These are phyloP conservation scores for Canariomyces notabilis DNA, from an alignment of 2,329 filamentous ascomycete species.

Conservation along the genomic window DNA sequence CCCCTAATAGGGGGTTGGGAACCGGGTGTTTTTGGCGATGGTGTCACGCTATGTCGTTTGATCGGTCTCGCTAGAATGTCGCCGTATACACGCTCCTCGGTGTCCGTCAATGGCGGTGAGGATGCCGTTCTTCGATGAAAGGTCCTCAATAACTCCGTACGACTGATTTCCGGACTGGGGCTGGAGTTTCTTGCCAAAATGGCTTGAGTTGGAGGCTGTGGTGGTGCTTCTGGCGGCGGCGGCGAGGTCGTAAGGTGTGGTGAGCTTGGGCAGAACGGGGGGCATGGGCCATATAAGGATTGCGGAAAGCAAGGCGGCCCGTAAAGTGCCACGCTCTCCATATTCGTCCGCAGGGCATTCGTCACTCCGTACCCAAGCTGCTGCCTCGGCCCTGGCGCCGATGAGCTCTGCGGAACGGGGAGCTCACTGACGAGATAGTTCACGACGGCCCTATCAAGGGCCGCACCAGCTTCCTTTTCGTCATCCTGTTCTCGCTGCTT, in stretches of 20 bases:
- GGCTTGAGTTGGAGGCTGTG: background rate
- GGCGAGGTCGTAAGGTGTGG: background rate
- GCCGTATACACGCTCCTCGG: conserved; percentile 15
- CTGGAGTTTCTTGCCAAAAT: background rate
- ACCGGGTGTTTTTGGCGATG: background rate
- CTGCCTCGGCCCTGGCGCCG: background rate
- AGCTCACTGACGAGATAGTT: conserved; percentile 23
- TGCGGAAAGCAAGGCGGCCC: background rate
- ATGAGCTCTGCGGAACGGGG: conserved; percentile 1
- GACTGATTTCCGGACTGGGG: background rate
- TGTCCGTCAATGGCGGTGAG: conserved; percentile 14
- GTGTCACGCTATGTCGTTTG: background rate
- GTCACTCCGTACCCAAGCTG: background rate
- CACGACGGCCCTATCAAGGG: conserved; percentile 22
- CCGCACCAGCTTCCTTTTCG: conserved; percentile 18
- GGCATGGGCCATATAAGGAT: background rate
- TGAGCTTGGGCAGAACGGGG: background rate
- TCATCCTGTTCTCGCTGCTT: conserved; percentile 17
- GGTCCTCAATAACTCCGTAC: background rate
- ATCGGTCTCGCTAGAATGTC: conserved; percentile 18
- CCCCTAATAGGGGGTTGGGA: background rate
- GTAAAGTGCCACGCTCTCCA: background rate
- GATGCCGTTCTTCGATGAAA: conserved; percentile 3
- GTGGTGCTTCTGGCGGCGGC: background rate
- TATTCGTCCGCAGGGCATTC: background rate